phyloP scores from a whole-genome alignment of 2,329 filamentous ascomycete genomes.

The Fusarium pseudocircinatum region DNA sequence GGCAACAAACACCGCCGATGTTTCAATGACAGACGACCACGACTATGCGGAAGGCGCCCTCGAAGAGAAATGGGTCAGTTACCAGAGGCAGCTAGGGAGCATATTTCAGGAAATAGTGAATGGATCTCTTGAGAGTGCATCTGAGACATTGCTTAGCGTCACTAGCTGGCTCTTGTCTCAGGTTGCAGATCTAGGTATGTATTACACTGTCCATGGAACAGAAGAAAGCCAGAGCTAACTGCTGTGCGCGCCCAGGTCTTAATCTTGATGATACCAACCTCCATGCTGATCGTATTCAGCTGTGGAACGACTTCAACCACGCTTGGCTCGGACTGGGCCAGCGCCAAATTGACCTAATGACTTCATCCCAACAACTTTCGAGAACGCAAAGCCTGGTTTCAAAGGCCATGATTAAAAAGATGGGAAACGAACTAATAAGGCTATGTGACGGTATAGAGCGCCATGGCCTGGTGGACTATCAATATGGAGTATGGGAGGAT shows the following conservation, averaged over 20 bases:
- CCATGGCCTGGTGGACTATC: conserved; percentile 95
- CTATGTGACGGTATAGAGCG: conserved; percentile 89
- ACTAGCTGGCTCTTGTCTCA: conserved; percentile 67
- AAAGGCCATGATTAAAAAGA: conserved; percentile 74
- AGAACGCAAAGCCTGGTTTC: conserved; percentile 72
- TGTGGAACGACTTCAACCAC: conserved; percentile 96
- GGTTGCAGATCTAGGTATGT: conserved; percentile 65
- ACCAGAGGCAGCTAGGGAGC: conserved; percentile 68
- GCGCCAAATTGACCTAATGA: conserved; percentile 81
- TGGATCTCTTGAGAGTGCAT: conserved; percentile 60
- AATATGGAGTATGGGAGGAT: conserved; percentile 97
- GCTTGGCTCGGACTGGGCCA: conserved; percentile 88
- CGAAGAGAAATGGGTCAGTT: conserved; percentile 75
- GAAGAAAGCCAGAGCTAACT: conserved; percentile 24
- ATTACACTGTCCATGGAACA: not conserved
- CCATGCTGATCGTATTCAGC: conserved; percentile 78
- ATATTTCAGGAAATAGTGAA: conserved; percentile 77
- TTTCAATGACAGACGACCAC: conserved; percentile 64
- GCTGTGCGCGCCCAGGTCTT: conserved; percentile 68
- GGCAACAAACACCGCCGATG: conserved; percentile 51
- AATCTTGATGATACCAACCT: conserved; percentile 82
- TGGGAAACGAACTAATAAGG: conserved; percentile 83
- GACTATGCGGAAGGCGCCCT: conserved; percentile 65
- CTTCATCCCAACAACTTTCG: conserved; percentile 65
- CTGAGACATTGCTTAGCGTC: conserved; percentile 62